phyloP scores from a whole-genome alignment of 305 asterid species.

The Solanum aculeatissimum region DNA sequence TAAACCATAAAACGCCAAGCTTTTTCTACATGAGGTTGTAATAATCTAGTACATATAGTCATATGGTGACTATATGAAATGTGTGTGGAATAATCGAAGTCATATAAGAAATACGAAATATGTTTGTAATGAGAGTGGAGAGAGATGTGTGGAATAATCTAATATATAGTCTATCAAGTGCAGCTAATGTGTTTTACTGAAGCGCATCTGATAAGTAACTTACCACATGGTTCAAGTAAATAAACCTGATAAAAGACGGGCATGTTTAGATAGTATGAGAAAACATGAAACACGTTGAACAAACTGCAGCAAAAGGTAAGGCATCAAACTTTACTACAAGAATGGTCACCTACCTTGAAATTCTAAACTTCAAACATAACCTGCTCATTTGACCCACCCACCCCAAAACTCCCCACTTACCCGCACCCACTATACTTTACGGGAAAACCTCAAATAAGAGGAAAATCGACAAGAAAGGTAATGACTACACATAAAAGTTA shows the following conservation, averaged over 20 bases:
- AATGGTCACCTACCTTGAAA: background rate
- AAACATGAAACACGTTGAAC: background rate
- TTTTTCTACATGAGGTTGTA: background rate
- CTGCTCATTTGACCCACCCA: background rate
- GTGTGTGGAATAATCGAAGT: background rate
- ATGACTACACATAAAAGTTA: background rate
- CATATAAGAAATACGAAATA: background rate
- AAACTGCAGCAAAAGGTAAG: background rate
- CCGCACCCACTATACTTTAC: background rate
- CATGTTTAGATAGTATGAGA: background rate
- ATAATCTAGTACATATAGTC: background rate
- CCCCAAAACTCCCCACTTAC: background rate
- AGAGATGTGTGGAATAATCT: background rate
- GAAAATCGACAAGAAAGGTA: background rate
- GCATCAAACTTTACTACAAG: background rate
- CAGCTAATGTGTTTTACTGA: background rate
- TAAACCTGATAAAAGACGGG: background rate
- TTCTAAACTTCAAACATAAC: background rate
- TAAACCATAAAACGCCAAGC: background rate
- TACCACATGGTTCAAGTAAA: background rate
- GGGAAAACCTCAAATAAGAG: background rate
- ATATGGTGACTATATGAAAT: background rate
- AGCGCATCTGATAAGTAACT: background rate
- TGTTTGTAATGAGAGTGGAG: background rate
- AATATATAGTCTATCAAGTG: background rate